These are phyloP conservation scores for Tetratostichococcus sp. DNA, from an alignment of 139 green algal genomes.

Conservation along the genomic window DNA sequence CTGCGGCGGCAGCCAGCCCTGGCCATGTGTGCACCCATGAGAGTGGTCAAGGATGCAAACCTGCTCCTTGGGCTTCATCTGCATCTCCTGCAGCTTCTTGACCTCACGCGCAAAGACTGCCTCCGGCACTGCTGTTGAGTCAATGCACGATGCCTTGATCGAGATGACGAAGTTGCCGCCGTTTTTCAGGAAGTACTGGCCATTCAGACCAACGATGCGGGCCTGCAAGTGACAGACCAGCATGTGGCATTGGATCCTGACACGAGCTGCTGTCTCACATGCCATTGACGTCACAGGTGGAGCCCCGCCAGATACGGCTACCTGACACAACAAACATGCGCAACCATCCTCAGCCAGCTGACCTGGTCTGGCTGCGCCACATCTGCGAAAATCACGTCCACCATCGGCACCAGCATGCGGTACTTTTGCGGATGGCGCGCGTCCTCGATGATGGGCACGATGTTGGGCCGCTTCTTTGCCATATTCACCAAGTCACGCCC, in stretches of 20 bases:
- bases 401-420: conserved; percentile 99
- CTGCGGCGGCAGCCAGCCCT: too few relatives aligned
- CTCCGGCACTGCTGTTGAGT: conserved; percentile 95
- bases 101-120: conserved; percentile 97
- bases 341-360: too few relatives aligned
- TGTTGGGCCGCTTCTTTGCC: conserved; percentile 99
- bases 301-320: too few relatives aligned
- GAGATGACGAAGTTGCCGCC: conserved; percentile 97
- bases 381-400: conserved; percentile 98
- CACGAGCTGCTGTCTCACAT: too few relatives aligned
- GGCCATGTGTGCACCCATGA: too few relatives aligned
- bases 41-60: conserved; percentile 33
- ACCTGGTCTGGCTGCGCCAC: conserved; percentile 93
- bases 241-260: too few relatives aligned
- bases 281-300: too few relatives aligned
- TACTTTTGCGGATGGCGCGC: conserved; percentile 97
- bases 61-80: conserved; percentile 95
- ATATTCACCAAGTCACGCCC: conserved; percentile 99
- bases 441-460: conserved; percentile 99
- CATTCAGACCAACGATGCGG: conserved; percentile 97
- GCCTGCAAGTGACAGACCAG: conserved; percentile 47
- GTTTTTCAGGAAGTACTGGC: conserved; percentile 97
- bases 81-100: conserved; percentile 96
- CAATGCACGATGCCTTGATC: conserved; percentile 99
- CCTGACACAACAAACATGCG: too few relatives aligned